Percentiles rank a stretch among this genome's conserved stretches.
phyloP scores from a whole-genome alignment of 257 asterid species.

The Penstemon davidsonii region DNA sequence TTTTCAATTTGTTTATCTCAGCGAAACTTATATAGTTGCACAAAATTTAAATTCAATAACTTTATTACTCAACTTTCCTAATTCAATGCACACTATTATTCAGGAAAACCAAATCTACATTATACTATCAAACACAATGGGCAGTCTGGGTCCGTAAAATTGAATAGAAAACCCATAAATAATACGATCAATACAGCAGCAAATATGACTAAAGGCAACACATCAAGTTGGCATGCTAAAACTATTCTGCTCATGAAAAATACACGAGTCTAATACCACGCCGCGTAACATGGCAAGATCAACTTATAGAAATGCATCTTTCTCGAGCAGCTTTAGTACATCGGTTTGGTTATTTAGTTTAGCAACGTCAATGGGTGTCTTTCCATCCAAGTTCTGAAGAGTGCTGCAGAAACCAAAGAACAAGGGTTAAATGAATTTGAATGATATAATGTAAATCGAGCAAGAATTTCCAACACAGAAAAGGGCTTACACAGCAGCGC shows the following conservation, averaged over 20 bases:
- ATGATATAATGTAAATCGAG: no score
- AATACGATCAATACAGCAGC: conserved; percentile 35
- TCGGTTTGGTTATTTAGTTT: conserved; percentile 86
- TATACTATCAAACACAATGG: no score
- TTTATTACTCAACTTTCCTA: no score
- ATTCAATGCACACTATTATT: no score
- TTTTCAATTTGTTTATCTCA: no score
- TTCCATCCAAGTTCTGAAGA: conserved; percentile 93
- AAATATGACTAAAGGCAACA: conserved; percentile 28
- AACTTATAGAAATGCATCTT: conserved; percentile 81
- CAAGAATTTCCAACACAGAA: neutral
- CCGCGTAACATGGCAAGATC: neutral
- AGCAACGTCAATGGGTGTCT: conserved; percentile 96
- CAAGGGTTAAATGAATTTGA: conserved; percentile 15
- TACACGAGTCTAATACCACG: conserved; percentile 15
- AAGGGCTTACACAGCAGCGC: conserved; percentile 93
- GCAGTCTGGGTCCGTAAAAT: conserved; percentile 19
- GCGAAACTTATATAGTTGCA: no score
- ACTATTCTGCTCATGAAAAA: conserved; percentile 23
- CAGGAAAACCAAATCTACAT: no score
- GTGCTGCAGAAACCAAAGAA: conserved; percentile 53
- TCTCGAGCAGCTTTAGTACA: conserved; percentile 84
- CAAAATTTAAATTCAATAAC: no score
- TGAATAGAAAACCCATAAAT: conserved; percentile 29
- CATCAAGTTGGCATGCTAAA: conserved; percentile 23